Evolutionary conservation across 495 filamentous ascomycete species (phyloP), one percentile per base, ranked within the genome.

Genomic region (Aspergillus incahuasiensis): DNA sequence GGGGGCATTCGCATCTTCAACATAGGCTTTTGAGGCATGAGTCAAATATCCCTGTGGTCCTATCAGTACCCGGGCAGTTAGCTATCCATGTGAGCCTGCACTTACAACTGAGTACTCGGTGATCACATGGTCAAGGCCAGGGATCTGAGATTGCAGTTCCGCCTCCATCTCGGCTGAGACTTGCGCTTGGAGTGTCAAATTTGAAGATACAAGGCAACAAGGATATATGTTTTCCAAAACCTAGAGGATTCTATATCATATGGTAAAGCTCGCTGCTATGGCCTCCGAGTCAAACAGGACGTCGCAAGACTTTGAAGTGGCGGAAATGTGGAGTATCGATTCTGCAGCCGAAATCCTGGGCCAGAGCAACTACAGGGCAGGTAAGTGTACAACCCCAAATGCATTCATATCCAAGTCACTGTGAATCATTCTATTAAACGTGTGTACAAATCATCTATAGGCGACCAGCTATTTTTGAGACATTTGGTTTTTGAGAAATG

Each of bases 61-160:
- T 35, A 16, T 66, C 40, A 60, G 62, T 44, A 40, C 25, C 54
- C 34, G 15, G 38, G 35, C 12, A 16, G 16, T 24, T 48, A 16
- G 16, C 19, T 48, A 40, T 51, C 47, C 12, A 28, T 45, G 51
- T 41, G 52, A 25, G 38, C 46, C 25, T 41, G 46, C 35, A 69
- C 76, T 61, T 70, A 79, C 78, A 58, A 90, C 87, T 19, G 92
- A 91, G 67, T 98, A 98, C 68, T 95, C 89, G 35, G 90, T 90
- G 49, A 98, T 76, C 54, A 96, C 82, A 42, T 86, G 89, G 71
- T 98, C 94, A 54, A 96, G 86, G 58, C 87, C 86, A 46, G 94
- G 92, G 54, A 98, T 84, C 62, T 88, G 84, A 28, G 88, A 77
- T 68, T 87, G 86, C 64, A 98, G 89, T 79, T 97, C 89, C 61